Evolutionary conservation across 345 rosid species (phyloP).

Genomic region (Ceriops zippeliana): DNA sequence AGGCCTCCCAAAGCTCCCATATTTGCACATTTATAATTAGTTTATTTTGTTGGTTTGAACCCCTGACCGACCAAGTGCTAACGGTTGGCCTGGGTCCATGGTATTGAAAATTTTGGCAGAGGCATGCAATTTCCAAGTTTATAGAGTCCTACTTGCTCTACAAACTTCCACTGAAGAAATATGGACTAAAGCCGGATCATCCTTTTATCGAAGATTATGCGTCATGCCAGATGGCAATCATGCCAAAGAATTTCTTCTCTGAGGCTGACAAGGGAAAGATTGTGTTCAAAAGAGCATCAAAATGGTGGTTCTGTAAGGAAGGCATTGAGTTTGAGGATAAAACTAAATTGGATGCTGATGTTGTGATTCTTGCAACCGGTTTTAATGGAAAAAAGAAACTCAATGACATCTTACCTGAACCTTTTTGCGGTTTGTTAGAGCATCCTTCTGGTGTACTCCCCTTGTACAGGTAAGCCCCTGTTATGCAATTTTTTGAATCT

Average conservation of each 20-base stretch:
- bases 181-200: slow-evolving; percentile 82
- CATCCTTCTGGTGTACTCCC: slow-evolving; percentile 63
- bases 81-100: no score
- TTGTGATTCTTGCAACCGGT: slow-evolving; percentile 80
- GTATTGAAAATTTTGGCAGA: slow-evolving; percentile 36
- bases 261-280: slow-evolving; percentile 83
- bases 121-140: slow-evolving; percentile 62
- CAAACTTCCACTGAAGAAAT: slow-evolving; percentile 67
- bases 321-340: slow-evolving; percentile 74
- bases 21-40: no score
- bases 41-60: background rate
- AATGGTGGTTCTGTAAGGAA: slow-evolving; percentile 67
- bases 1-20: no score
- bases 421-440: slow-evolving; percentile 56
- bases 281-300: slow-evolving; percentile 57
- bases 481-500: background rate
- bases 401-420: slow-evolving; percentile 66
- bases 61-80: background rate
- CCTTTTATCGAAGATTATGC: slow-evolving; percentile 82
- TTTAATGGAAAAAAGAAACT: slow-evolving; percentile 81
- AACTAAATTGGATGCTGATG: slow-evolving; percentile 60
- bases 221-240: slow-evolving; percentile 93
- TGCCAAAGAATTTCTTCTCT: slow-evolving; percentile 69
- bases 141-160: slow-evolving; percentile 75
- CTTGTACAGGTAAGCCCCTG: slow-evolving; percentile 51